Conservation (phyloP, 148 eudicot genomes). For the Diospyros kaki region DNA sequence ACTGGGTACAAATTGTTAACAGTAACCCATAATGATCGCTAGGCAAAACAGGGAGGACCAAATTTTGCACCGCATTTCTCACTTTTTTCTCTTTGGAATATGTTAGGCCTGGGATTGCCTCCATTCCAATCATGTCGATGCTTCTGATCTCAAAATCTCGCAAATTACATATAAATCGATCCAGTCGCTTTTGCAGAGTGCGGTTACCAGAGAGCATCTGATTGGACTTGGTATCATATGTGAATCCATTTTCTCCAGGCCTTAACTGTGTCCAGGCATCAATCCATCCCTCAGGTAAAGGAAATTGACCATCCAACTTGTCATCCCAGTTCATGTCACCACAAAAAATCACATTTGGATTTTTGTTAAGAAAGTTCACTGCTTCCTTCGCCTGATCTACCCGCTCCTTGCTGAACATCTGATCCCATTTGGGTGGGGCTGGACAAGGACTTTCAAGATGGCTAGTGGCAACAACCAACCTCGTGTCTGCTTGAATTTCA, state of each 20-base stretch:
- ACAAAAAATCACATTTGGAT: conserved; percentile 65
- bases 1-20: conserved; percentile 3
- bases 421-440: conserved; percentile 85
- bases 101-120: background rate
- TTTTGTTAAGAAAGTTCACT: conserved; percentile 35
- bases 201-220: conserved; percentile 60
- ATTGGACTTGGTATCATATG: conserved; percentile 84
- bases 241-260: conserved; percentile 64
- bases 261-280: conserved; percentile 72
- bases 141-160: conserved; percentile 40
- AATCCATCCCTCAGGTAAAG: conserved; percentile 62
- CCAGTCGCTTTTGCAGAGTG: conserved; percentile 62
- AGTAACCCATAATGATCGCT: conserved; percentile 91
- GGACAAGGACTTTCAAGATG: conserved; percentile 96
- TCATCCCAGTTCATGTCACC: conserved; percentile 99
- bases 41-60: conserved; percentile 76
- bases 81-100: conserved; percentile 55
- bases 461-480: conserved; percentile 64
- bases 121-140: conserved; percentile 51
- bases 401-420: conserved; percentile 87
- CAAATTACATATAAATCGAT: conserved; percentile 57
- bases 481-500: conserved; percentile 21
- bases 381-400: conserved; percentile 81
- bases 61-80: conserved; percentile 44
- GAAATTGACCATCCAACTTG: conserved; percentile 69